Conservation (phyloP, 1,139 yeast species). For the Kluyveromyces sp. region DNA sequence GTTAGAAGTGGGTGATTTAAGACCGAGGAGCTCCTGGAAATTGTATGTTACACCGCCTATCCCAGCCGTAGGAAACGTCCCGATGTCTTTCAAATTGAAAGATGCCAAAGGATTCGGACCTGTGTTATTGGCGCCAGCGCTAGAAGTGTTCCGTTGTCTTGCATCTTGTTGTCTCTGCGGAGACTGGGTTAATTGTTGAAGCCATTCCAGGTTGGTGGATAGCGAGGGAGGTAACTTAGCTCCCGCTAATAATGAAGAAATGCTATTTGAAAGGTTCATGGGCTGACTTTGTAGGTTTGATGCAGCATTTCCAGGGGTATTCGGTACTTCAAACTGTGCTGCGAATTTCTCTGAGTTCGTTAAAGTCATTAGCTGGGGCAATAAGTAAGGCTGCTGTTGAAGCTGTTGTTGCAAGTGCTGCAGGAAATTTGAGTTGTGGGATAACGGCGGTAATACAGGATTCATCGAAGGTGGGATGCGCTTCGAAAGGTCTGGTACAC, state of each 20-base stretch:
- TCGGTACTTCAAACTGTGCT: conserved; percentile 19
- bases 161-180: conserved; percentile 13
- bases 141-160: conserved; percentile 8
- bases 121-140: too few relatives aligned
- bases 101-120: conserved; percentile 22
- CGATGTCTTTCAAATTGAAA: conserved; percentile 22
- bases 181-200: conserved; percentile 13
- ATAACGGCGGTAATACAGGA: conserved; percentile 15
- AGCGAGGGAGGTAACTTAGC: conserved; percentile 17
- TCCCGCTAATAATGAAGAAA: conserved; percentile 25
- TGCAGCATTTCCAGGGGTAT: conserved; percentile 17
- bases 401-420: conserved; percentile 22
- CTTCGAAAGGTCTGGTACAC: conserved; percentile 6
- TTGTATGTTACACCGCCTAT: conserved; percentile 33
- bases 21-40: conserved; percentile 29
- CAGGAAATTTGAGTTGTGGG: conserved; percentile 11
- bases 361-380: conserved; percentile 20
- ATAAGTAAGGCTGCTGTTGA: conserved; percentile 22
- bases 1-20: conserved; percentile 15
- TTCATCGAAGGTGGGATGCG: conserved; percentile 16
- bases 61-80: conserved; percentile 30
- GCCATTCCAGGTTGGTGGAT: conserved; percentile 10
- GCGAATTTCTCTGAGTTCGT: conserved; percentile 22
- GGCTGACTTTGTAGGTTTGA: conserved; percentile 18
- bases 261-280: conserved; percentile 26